Percentiles rank a stretch among this genome's conserved stretches.
These are phyloP conservation scores for sunflower (Helianthus annuus) DNA, from an alignment of 129 eudicot species.

Conservation along the genomic window DNA sequence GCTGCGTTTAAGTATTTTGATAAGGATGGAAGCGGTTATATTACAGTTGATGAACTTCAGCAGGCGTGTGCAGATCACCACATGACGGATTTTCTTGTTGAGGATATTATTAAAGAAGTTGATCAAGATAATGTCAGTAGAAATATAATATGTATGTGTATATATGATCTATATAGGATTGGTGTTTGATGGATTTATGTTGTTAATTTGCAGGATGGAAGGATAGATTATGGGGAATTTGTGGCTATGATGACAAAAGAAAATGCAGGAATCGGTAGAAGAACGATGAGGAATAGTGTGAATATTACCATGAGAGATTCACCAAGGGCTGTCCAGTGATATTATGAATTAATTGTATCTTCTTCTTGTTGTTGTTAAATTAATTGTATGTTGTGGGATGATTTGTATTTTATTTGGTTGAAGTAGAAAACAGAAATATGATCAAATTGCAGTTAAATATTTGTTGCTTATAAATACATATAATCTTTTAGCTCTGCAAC, in stretches of 20 bases:
- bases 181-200: constrained; percentile 5
- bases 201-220: constrained; percentile 44
- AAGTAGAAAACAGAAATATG: constrained; percentile 17
- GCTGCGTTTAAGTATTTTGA: constrained; percentile 86
- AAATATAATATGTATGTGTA: background rate
- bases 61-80: constrained; percentile 79
- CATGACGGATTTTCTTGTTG: constrained; percentile 63
- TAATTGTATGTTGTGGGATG: constrained; percentile 27
- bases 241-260: constrained; percentile 96
- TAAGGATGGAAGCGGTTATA: constrained; percentile 89
- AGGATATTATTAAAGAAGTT: constrained; percentile 81
- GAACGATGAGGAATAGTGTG: constrained; percentile 90
- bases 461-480: background rate
- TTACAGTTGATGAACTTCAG: constrained; percentile 88
- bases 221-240: constrained; percentile 87
- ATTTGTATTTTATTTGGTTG: constrained; percentile 6
- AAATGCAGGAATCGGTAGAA: constrained; percentile 80
- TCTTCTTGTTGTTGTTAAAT: constrained; percentile 10
- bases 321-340: constrained; percentile 38
- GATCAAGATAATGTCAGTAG: constrained; percentile 87
- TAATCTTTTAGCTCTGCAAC: too few relatives aligned
- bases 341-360: background rate
- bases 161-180: background rate
- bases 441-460: constrained; percentile 5
- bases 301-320: constrained; percentile 82